Percentiles rank a stretch among this genome's conserved stretches.
Evolutionary conservation across 1,139 yeast genomes (phyloP).

Genomic region (Kodamaea anthophila): DNA sequence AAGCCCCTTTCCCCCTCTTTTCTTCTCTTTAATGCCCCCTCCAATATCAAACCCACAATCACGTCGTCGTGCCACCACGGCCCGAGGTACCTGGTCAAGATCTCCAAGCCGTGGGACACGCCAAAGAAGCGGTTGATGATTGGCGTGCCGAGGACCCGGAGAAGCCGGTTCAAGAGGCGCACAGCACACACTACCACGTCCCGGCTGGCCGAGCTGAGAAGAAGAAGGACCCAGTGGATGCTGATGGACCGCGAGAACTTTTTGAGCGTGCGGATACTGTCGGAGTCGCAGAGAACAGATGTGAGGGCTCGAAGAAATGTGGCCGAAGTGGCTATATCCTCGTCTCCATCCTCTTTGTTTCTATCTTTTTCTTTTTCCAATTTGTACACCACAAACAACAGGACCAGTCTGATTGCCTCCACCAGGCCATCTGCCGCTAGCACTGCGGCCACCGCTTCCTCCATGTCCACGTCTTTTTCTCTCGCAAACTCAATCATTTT

Average conservation of each 20-base stretch:
- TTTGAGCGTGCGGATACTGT: constrained; percentile 31
- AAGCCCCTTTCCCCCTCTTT: neutral
- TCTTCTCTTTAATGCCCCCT: constrained; percentile 2
- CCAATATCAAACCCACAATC: constrained; percentile 26
- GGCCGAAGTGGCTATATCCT: neutral
- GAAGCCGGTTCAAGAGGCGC: constrained; percentile 43
- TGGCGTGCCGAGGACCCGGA: constrained; percentile 42
- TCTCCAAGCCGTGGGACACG: constrained; percentile 47
- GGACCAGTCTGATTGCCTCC: constrained; percentile 30
- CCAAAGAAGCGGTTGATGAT: constrained; percentile 46
- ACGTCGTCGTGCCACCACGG: constrained; percentile 43
- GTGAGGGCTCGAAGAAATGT: constrained; percentile 26
- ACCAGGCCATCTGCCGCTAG: constrained; percentile 31
- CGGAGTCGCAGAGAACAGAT: constrained; percentile 25
- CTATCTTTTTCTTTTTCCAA: neutral
- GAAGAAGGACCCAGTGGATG: constrained; percentile 59
- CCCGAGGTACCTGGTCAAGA: constrained; percentile 41
- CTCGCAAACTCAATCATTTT: constrained; percentile 49
- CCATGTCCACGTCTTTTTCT: constrained; percentile 1
- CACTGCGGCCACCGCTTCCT: constrained; percentile 17
- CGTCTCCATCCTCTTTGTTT: neutral
- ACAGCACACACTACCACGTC: constrained; percentile 43
- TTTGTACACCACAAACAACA: constrained; percentile 28
- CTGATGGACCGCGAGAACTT: constrained; percentile 54
- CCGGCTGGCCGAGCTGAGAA: constrained; percentile 32